phyloP scores from a whole-genome alignment of 345 rosid species.

The Lepidium sativum region DNA sequence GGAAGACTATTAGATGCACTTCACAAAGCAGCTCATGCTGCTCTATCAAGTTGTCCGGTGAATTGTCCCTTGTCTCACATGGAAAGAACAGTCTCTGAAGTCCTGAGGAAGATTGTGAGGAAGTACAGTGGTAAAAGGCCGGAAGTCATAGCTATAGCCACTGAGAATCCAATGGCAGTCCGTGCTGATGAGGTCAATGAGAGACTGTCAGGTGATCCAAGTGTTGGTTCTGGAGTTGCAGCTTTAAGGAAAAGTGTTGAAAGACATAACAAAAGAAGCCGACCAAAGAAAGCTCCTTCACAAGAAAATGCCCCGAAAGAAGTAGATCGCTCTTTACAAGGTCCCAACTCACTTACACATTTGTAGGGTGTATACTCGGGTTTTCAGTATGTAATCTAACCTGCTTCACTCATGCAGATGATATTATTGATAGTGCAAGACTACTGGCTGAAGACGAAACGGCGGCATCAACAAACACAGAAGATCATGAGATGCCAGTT shows the following conservation, averaged over 20 bases:
- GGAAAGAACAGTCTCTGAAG: slow-evolving; percentile 84
- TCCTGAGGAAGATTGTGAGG: slow-evolving; percentile 85
- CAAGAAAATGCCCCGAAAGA: slow-evolving; percentile 25
- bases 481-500: slow-evolving; percentile 18
- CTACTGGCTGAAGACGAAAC: slow-evolving; percentile 46
- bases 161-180: slow-evolving; percentile 72
- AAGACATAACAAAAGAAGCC: slow-evolving; percentile 33
- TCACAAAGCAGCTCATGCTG: slow-evolving; percentile 86
- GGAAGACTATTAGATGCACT: slow-evolving; percentile 90
- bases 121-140: slow-evolving; percentile 95
- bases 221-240: slow-evolving; percentile 45
- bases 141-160: slow-evolving; percentile 78
- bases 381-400: background rate
- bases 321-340: slow-evolving; percentile 28
- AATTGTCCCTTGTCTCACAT: slow-evolving; percentile 78
- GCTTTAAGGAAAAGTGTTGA: slow-evolving; percentile 46
- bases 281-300: slow-evolving; percentile 20
- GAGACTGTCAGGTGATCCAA: slow-evolving; percentile 56
- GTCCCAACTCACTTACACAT: slow-evolving; percentile 17
- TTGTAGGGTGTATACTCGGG: background rate
- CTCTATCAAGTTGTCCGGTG: slow-evolving; percentile 85
- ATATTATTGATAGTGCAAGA: slow-evolving; percentile 27
- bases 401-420: slow-evolving; percentile 33
- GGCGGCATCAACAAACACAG: slow-evolving; percentile 29
- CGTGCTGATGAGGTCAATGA: slow-evolving; percentile 59